These are phyloP conservation scores for Solanum hybrid DNA, from an alignment of 305 asterid species.

Conservation along the genomic window DNA sequence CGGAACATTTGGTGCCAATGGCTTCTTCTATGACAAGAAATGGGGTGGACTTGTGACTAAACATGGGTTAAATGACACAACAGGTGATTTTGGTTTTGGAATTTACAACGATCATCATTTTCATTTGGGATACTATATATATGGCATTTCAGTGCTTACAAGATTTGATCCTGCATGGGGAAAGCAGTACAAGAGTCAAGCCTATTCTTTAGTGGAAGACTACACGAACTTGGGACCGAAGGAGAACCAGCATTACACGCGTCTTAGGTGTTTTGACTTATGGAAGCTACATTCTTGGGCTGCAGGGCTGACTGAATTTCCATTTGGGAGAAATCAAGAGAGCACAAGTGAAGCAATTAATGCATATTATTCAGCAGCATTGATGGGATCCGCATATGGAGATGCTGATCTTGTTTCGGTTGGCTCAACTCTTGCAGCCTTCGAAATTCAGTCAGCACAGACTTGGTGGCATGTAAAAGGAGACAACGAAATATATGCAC, in stretches of 20 bases:
- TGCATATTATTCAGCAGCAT: slow-evolving; percentile 12
- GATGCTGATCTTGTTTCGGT: background rate
- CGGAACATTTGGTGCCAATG: slow-evolving; percentile 11
- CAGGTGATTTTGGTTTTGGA: slow-evolving; percentile 14
- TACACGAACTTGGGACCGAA: slow-evolving; percentile 1
- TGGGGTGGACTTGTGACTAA: slow-evolving; percentile 14
- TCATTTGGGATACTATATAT: slow-evolving; percentile 12
- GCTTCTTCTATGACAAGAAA: slow-evolving; percentile 3
- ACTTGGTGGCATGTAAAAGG: slow-evolving; percentile 15
- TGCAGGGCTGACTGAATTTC: slow-evolving; percentile 8
- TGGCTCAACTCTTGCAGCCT: slow-evolving; percentile 1
- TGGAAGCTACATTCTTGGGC: slow-evolving; percentile 18
- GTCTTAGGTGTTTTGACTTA: slow-evolving; percentile 8
- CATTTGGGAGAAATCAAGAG: slow-evolving; percentile 11
- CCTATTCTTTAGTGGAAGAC: slow-evolving; percentile 10
- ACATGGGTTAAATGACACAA: slow-evolving; percentile 4
- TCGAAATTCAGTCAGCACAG: slow-evolving; percentile 3
- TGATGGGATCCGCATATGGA: slow-evolving; percentile 11
- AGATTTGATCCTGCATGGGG: slow-evolving; percentile 13
- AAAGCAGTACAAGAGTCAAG: slow-evolving; percentile 1
- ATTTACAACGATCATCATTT: slow-evolving; percentile 11
- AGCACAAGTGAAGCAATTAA: slow-evolving; percentile 14
- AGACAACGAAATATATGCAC: background rate
- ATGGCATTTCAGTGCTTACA: slow-evolving; percentile 10
- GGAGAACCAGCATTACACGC: background rate